These are phyloP conservation scores for Cryptosporidium parvum DNA, from an alignment of 169 alveolate genomes.

Conservation along the genomic window DNA sequence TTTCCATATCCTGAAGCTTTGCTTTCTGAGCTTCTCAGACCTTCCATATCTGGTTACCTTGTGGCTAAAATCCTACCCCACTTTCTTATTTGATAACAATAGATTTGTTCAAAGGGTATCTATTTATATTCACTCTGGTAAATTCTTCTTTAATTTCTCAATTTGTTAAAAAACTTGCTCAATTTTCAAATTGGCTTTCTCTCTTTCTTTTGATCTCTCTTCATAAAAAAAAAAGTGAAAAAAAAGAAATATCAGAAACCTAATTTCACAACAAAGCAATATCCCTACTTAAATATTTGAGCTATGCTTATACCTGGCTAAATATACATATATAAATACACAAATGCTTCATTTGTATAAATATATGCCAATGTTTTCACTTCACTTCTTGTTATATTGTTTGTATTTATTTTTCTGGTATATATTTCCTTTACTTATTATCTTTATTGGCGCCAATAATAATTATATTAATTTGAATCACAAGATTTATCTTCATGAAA, in stretches of 20 bases:
- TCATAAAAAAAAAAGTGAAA: no score
- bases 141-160: not conserved
- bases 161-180: not conserved
- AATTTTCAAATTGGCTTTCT: no score
- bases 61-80: not conserved
- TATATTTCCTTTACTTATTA: constrained; percentile 1
- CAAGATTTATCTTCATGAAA: not conserved
- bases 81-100: not conserved
- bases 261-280: not conserved
- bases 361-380: not conserved
- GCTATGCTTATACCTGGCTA: not conserved
- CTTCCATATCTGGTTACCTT: not conserved
- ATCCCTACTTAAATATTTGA: not conserved
- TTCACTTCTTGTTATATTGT: not conserved
- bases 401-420: not conserved
- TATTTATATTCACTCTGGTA: no score
- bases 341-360: not conserved
- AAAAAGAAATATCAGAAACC: not conserved
- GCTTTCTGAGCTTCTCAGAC: not conserved
- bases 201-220: not conserved
- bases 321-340: not conserved
- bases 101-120: not conserved
- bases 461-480: not conserved
- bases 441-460: not conserved
- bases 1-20: not conserved